These are phyloP conservation scores for Hymenoscyphus fructigenus DNA, from an alignment of 2,329 filamentous ascomycete species.

Conservation along the genomic window DNA sequence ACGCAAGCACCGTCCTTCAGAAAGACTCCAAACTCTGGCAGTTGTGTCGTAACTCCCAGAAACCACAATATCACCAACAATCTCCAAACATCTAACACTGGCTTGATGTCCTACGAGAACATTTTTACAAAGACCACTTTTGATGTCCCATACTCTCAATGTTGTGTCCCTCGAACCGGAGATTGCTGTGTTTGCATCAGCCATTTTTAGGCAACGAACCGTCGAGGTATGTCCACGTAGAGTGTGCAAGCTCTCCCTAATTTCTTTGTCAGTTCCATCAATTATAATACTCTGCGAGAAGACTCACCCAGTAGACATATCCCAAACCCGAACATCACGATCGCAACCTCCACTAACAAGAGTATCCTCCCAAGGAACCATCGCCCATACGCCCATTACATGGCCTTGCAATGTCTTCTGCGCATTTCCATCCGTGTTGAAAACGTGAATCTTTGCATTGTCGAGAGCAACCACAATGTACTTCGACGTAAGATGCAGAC, in stretches of 20 bases:
- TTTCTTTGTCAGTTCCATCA: constrained; percentile 31
- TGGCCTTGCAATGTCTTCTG: constrained; percentile 90
- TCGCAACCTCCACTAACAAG: constrained; percentile 96
- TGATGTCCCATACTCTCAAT: constrained; percentile 91
- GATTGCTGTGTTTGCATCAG: constrained; percentile 87
- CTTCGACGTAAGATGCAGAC: constrained; percentile 86
- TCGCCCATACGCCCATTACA: constrained; percentile 99
- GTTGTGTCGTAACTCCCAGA: constrained; percentile 98
- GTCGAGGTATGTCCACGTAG: constrained; percentile 95
- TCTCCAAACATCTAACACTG: constrained; percentile 91
- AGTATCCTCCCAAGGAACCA: constrained; percentile 96
- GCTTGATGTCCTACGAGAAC: constrained; percentile 93
- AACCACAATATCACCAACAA: constrained; percentile 95
- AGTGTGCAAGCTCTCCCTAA: constrained; percentile 72
- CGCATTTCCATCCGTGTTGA: constrained; percentile 85
- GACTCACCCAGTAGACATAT: constrained; percentile 83
- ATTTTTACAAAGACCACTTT: constrained; percentile 82
- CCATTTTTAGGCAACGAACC: constrained; percentile 97
- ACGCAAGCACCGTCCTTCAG: constrained; percentile 86
- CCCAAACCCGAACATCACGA: constrained; percentile 94
- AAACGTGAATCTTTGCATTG: constrained; percentile 98
- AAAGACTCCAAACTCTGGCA: constrained; percentile 96
- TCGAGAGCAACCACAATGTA: constrained; percentile 98
- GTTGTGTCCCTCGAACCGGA: constrained; percentile 96
- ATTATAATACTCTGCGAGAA: constrained; percentile 27